These are phyloP conservation scores for Pyricularia pennisetigena DNA, from an alignment of 2,329 filamentous ascomycete species.

Conservation along the genomic window DNA sequence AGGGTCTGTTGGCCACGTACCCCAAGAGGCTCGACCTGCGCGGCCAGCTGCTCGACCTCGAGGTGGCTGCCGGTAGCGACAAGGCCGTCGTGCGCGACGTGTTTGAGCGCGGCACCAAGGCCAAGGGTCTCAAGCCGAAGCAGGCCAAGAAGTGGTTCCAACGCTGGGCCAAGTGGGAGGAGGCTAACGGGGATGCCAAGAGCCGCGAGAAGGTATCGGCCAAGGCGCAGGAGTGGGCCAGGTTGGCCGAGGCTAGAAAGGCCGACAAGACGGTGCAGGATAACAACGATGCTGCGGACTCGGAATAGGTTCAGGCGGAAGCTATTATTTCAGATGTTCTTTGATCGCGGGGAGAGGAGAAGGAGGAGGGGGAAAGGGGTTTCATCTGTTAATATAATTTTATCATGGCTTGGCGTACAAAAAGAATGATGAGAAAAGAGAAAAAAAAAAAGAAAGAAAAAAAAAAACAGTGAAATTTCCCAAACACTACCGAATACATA, in stretches of 20 bases:
- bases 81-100: slow-evolving; percentile 55
- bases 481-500: too few species aligned
- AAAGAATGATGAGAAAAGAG: too few species aligned
- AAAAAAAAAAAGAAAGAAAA: background rate
- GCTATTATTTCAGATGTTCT: background rate
- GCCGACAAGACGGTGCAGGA: slow-evolving; percentile 9
- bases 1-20: slow-evolving; percentile 73
- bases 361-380: background rate
- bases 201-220: slow-evolving; percentile 60
- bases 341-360: background rate
- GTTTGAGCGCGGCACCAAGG: slow-evolving; percentile 69
- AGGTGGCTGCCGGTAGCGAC: slow-evolving; percentile 50
- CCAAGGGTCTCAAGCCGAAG: slow-evolving; percentile 66
- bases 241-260: slow-evolving; percentile 30
- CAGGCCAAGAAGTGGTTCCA: slow-evolving; percentile 84
- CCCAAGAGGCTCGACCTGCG: slow-evolving; percentile 88
- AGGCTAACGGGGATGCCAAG: slow-evolving; percentile 59
- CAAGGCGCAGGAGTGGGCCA: slow-evolving; percentile 62
- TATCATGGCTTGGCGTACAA: background rate
- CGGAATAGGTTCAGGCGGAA: background rate
- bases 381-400: background rate
- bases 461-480: too few species aligned
- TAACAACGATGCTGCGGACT: background rate
- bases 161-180: slow-evolving; percentile 85
- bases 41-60: slow-evolving; percentile 85